Base-by-base conservation (phyloP, 2,329 filamentous ascomycete species). In the Paramyrothecium roridum region DNA sequence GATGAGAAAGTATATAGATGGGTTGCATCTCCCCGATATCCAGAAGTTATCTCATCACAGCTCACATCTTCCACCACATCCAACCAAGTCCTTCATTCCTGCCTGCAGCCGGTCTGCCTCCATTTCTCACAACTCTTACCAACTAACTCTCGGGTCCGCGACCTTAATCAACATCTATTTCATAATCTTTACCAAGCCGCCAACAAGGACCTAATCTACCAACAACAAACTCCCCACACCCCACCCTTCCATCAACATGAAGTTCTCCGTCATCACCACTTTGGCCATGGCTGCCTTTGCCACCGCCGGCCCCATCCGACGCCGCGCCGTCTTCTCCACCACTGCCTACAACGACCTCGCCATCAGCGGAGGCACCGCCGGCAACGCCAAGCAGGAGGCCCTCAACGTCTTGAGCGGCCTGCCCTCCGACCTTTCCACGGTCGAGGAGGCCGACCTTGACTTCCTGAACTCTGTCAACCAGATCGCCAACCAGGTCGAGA, bases 401-500 rank as follows among this genome's bases (percentile, higher is more conserved):
- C 61, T 72, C 2, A 70, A 73, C 3, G 72, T 75, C 45, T 67
- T 77, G 56, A 23, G 56, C 8, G 63, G 69, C 55, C 60, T 78
- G 20, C 61, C 59, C 19, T 69, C 75, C 49, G 73, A 82, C 61
- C 65, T 76, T 11, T 72, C 70, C 49, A 73, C 66, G 12, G 79
- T 82, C 23, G 74, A 76, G 26, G 55, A 73, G 19, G 70, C 68
- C 8, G 81, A 85, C 57, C 64, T 82, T 21, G 70, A 74, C 30
- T 75, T 80, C 61, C 70, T 84, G 51, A 72, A 78, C 59, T 74
- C 72, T 3, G 79, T 81, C 57, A 81, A 83, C 60, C 65, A 73
- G 52, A 80, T 79, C 23, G 79, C 79, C 55, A 82, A 84, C 62
- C 71, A 78, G 50, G 81, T 80, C 2, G 82, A 84, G 64, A 71